Percentiles rank a stretch among this genome's conserved stretches.
phyloP scores from a whole-genome alignment of 768 basidiomycete species.

The Panellus pusillus region DNA sequence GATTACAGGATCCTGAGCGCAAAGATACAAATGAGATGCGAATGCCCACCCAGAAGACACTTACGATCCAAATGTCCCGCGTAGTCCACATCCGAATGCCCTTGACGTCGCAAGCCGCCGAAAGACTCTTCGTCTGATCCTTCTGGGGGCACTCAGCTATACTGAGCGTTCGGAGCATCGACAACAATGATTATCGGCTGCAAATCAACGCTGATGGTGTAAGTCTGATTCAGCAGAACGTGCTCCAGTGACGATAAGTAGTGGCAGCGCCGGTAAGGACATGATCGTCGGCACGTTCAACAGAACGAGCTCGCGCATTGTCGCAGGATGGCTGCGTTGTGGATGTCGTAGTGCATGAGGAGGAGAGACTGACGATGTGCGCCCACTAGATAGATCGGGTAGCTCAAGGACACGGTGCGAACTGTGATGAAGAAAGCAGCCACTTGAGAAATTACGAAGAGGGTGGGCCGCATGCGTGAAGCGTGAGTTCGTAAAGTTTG shows the following conservation, averaged over 20 bases:
- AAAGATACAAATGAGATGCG: neutral
- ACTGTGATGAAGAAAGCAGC: constrained; percentile 37
- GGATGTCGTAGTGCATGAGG: constrained; percentile 34
- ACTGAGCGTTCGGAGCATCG: constrained; percentile 32
- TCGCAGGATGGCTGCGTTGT: constrained; percentile 33
- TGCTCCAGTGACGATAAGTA: constrained; percentile 42
- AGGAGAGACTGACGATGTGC: constrained; percentile 38
- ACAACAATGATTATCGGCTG: constrained; percentile 32
- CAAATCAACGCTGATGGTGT: constrained; percentile 26
- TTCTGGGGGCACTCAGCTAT: constrained; percentile 29
- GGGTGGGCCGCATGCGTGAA: constrained; percentile 35
- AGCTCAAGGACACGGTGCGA: constrained; percentile 42
- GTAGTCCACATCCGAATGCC: constrained; percentile 29
- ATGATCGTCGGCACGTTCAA: constrained; percentile 35
- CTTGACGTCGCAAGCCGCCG: constrained; percentile 29
- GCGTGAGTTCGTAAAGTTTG: constrained; percentile 42
- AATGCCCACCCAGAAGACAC: constrained; percentile 16
- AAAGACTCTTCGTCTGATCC: constrained; percentile 23
- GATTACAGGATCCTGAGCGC: constrained; percentile 40
- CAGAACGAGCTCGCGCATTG: constrained; percentile 37
- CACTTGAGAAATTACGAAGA: constrained; percentile 31
- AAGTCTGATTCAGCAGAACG: constrained; percentile 32
- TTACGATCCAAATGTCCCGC: constrained; percentile 35
- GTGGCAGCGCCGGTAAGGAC: constrained; percentile 34
- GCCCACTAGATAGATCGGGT: constrained; percentile 33